phyloP scores from a whole-genome alignment of 345 rosid genomes.

The Nasturtium officinale region DNA sequence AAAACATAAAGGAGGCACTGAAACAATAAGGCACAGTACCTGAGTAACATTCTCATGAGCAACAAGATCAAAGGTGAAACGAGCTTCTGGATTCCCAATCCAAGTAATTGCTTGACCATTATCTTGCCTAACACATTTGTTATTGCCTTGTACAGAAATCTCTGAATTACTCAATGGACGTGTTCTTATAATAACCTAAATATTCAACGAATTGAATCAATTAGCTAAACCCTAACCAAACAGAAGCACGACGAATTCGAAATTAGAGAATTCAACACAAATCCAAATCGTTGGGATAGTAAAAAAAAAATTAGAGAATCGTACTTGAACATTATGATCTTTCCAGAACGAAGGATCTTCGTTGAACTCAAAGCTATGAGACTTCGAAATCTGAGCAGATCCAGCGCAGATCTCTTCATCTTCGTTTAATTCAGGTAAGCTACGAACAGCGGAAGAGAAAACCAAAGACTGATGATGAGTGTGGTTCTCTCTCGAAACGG shows the following conservation, averaged over 20 bases:
- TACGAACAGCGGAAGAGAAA: constrained; percentile 45
- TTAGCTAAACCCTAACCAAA: no score
- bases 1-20: neutral
- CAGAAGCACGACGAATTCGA: no score
- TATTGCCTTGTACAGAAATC: constrained; percentile 74
- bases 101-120: constrained; percentile 83
- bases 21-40: constrained; percentile 43
- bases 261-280: neutral
- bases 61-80: constrained; percentile 90
- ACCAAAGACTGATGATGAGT: constrained; percentile 40
- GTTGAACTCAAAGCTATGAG: constrained; percentile 68
- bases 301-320: neutral
- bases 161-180: constrained; percentile 87
- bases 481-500: constrained; percentile 48
- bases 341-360: constrained; percentile 96
- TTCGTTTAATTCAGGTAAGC: constrained; percentile 53
- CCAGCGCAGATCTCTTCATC: constrained; percentile 25
- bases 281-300: neutral
- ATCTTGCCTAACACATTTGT: constrained; percentile 84
- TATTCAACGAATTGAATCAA: no score
- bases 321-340: constrained; percentile 92
- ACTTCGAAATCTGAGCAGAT: constrained; percentile 42
- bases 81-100: constrained; percentile 88
- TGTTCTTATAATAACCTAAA: constrained; percentile 82
- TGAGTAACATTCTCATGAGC: constrained; percentile 91